Conservation (phyloP, 106 monocot genomes). For the Dendrobium huoshanense region DNA sequence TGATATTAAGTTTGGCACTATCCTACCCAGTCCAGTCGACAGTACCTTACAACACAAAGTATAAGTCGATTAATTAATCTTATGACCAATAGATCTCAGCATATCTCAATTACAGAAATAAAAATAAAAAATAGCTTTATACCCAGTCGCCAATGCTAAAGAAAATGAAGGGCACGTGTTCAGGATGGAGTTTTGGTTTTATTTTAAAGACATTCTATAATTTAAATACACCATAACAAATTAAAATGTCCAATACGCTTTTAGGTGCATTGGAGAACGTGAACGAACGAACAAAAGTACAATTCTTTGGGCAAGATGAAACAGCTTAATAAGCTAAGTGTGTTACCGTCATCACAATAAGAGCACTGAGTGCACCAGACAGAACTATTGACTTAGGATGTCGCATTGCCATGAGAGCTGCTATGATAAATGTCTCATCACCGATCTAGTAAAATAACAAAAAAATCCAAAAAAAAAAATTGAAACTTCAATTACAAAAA, state of each 20-base stretch:
- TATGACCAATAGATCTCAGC: not conserved
- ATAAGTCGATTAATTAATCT: not conserved
- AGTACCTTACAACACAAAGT: slow-evolving; percentile 37
- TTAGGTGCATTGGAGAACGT: not conserved
- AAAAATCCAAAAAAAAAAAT: not conserved
- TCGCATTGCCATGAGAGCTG: slow-evolving; percentile 96
- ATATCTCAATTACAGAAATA: not conserved
- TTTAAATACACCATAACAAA: not conserved
- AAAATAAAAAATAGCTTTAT: not conserved
- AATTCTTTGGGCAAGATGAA: not conserved
- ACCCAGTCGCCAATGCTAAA: not conserved
- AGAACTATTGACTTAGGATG: slow-evolving; percentile 94
- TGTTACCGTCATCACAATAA: slow-evolving; percentile 91
- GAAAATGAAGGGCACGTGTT: not conserved
- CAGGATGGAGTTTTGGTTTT: not conserved
- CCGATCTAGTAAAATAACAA: slow-evolving; percentile 56
- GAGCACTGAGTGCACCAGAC: slow-evolving; percentile 86
- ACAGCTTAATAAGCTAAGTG: not conserved
- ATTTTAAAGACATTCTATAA: not conserved
- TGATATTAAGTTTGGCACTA: slow-evolving; percentile 95
- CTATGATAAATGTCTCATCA: slow-evolving; percentile 97
- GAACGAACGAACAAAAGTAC: not conserved
- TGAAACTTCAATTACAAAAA: not conserved
- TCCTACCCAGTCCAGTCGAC: slow-evolving; percentile 93
- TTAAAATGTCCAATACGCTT: not conserved